Evolutionary conservation across 257 asterid species (phyloP).

Genomic region (Solanum medicagineum): DNA sequence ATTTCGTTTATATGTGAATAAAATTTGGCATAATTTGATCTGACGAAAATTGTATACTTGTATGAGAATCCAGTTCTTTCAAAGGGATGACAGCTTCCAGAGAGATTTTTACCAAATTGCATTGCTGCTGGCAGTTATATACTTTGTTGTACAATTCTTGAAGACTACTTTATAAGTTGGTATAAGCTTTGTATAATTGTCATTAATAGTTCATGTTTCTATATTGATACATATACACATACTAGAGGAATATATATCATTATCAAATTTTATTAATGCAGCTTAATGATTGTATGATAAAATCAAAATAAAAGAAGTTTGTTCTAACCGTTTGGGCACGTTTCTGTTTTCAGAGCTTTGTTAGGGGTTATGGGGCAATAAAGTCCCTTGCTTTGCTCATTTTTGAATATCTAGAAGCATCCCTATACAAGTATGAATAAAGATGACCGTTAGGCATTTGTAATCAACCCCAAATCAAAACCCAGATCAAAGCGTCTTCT

Average conservation of each 20-base stretch:
- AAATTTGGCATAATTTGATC: not conserved
- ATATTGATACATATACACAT: not conserved
- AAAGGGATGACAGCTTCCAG: constrained; percentile 70
- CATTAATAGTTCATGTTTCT: not conserved
- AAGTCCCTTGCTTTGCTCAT: too few species aligned
- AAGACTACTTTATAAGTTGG: constrained; percentile 38
- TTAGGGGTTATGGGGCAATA: too few species aligned
- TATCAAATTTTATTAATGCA: not conserved
- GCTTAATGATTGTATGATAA: too few species aligned
- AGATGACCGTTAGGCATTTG: too few species aligned
- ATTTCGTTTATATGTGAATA: not conserved
- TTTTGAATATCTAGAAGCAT: too few species aligned
- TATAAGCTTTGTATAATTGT: not conserved
- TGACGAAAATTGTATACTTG: not conserved
- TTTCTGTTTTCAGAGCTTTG: too few species aligned
- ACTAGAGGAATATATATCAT: not conserved
- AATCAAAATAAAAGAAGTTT: too few species aligned
- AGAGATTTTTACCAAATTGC: constrained; percentile 84
- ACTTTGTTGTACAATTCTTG: constrained; percentile 73
- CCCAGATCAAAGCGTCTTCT: too few species aligned
- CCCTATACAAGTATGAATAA: too few species aligned
- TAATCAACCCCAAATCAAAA: too few species aligned
- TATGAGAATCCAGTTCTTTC: constrained; percentile 54
- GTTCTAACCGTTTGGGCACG: too few species aligned
- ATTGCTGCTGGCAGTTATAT: constrained; percentile 60